These are phyloP conservation scores for Phaeophleospora eucalypticola DNA, from an alignment of 2,329 filamentous ascomycete species.

Conservation along the genomic window DNA sequence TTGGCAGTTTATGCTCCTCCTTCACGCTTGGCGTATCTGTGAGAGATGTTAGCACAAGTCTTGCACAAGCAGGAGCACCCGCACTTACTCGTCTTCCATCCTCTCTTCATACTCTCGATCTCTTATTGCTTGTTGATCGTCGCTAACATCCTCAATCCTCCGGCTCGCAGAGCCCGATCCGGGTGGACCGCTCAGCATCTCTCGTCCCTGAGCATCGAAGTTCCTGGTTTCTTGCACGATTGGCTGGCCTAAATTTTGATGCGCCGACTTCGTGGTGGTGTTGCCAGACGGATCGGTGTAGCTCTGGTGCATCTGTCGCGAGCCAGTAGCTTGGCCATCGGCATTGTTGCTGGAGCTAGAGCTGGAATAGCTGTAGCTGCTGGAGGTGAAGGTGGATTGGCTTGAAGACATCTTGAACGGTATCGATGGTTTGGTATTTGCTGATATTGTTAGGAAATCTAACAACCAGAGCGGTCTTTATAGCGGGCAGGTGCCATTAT, in stretches of 20 bases:
- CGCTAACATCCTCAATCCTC: slow-evolving; percentile 29
- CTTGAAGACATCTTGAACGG: slow-evolving; percentile 6
- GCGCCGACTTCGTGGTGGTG: slow-evolving; percentile 25
- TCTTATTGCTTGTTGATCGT: slow-evolving; percentile 21
- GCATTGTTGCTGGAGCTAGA: slow-evolving; percentile 21
- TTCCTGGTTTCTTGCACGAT: slow-evolving; percentile 25
- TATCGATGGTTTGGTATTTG: neutral
- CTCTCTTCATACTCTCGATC: slow-evolving; percentile 28
- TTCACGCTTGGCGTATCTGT: slow-evolving; percentile 30
- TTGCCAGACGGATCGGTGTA: slow-evolving; percentile 27
- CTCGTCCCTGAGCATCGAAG: slow-evolving; percentile 30
- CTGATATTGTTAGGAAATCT: neutral
- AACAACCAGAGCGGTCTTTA: neutral
- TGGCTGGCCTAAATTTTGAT: slow-evolving; percentile 30
- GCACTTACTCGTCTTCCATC: slow-evolving; percentile 28
- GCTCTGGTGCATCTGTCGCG: slow-evolving; percentile 20
- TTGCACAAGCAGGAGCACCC: neutral
- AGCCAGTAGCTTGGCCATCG: slow-evolving; percentile 24
- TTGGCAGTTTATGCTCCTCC: slow-evolving; percentile 24
- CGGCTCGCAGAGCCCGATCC: slow-evolving; percentile 4
- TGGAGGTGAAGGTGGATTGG: slow-evolving; percentile 16
- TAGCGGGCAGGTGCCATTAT: neutral
- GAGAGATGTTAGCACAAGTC: slow-evolving; percentile 8
- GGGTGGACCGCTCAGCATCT: slow-evolving; percentile 19
- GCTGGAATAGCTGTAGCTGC: slow-evolving; percentile 23